These are phyloP conservation scores for Pseudogymnoascus sp. DNA, from an alignment of 2,329 filamentous ascomycete genomes.

Conservation along the genomic window DNA sequence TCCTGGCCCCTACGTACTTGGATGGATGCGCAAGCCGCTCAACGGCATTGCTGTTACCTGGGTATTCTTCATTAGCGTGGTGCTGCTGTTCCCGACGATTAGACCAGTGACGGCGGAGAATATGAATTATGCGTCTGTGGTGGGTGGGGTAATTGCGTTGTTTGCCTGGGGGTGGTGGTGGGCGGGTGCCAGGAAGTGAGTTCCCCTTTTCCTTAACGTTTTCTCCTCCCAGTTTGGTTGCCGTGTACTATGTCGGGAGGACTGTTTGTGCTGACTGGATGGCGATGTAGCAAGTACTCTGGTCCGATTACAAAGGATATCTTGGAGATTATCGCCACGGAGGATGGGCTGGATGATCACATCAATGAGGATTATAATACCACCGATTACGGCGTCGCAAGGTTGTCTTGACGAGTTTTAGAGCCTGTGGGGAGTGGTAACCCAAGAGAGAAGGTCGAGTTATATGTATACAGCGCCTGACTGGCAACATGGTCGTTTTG, in stretches of 20 bases:
- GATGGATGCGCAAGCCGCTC: conserved; percentile 44
- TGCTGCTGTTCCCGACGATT: conserved; percentile 46
- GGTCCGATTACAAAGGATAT: conserved; percentile 50
- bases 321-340: conserved; percentile 33
- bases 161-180: conserved; percentile 45
- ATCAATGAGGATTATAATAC: background rate
- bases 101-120: conserved; percentile 39
- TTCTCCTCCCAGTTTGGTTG: background rate
- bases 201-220: background rate
- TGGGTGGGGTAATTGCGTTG: conserved; percentile 36
- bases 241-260: background rate
- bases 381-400: background rate
- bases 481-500: background rate
- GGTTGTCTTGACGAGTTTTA: conserved; percentile 1
- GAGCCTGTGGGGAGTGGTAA: background rate
- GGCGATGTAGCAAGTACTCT: conserved; percentile 41
- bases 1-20: conserved; percentile 47
- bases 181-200: conserved; percentile 22
- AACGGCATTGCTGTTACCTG: conserved; percentile 50
- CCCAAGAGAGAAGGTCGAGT: background rate
- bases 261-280: background rate
- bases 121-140: conserved; percentile 43
- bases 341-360: conserved; percentile 22
- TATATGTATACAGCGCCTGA: background rate
- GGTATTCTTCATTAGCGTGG: conserved; percentile 53